These are phyloP conservation scores for Peronospora belbahrii DNA, from an alignment of 352 stramenopile genomes.

Conservation along the genomic window DNA sequence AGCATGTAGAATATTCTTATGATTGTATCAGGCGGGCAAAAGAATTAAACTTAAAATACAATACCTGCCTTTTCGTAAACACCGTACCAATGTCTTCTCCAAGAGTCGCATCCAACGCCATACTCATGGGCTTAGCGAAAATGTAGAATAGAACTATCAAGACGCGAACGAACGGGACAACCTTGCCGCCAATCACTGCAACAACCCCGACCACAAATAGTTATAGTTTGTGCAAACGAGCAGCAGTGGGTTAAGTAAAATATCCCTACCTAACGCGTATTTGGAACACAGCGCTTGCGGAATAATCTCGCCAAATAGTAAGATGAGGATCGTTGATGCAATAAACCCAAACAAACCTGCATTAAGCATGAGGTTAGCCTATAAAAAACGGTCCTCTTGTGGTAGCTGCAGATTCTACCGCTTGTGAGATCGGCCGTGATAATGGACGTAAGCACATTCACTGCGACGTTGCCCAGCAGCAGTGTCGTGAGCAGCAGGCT, in stretches of 20 bases:
- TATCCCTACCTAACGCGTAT: slow-evolving; percentile 85
- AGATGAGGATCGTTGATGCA: slow-evolving; percentile 90
- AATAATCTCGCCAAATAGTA: slow-evolving; percentile 94
- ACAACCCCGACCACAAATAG: not conserved
- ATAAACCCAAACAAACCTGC: slow-evolving; percentile 87
- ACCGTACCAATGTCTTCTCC: slow-evolving; percentile 93
- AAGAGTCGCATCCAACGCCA: slow-evolving; percentile 88
- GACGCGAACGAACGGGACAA: slow-evolving; percentile 89
- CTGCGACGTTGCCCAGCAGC: slow-evolving; percentile 94
- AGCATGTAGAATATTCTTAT: slow-evolving; percentile 4
- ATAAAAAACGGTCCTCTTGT: not conserved
- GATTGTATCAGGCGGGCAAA: too few species aligned
- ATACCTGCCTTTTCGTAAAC: slow-evolving; percentile 85
- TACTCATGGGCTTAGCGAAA: slow-evolving; percentile 91
- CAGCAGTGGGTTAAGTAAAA: slow-evolving; percentile 8
- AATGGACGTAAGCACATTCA: slow-evolving; percentile 97
- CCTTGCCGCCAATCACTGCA: slow-evolving; percentile 55
- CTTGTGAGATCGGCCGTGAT: slow-evolving; percentile 90
- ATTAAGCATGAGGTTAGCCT: not conserved
- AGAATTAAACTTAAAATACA: too few species aligned
- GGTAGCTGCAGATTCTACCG: slow-evolving; percentile 11
- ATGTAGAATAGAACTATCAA: slow-evolving; percentile 91
- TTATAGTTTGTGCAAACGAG: not conserved
- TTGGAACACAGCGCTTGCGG: slow-evolving; percentile 90
- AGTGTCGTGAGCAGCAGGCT: slow-evolving; percentile 98